Evolutionary conservation across 768 basidiomycete species (phyloP).

Genomic region (Auriscalpium vulgare): DNA sequence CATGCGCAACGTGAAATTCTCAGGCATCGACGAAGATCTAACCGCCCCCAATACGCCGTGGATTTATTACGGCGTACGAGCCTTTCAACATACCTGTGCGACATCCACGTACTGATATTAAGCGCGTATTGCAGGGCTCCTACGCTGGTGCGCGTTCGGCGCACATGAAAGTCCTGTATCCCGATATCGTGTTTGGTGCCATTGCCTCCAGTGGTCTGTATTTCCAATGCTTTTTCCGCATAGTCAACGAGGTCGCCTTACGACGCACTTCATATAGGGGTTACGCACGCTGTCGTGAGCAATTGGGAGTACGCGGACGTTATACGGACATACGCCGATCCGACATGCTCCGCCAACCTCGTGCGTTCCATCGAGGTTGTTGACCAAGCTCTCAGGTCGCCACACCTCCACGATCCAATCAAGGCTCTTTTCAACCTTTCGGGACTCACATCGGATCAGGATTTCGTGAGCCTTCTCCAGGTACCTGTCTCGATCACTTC

Average conservation of each 20-base stretch:
- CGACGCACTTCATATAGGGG: slow-evolving; percentile 36
- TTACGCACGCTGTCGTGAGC: slow-evolving; percentile 74
- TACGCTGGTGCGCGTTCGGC: slow-evolving; percentile 85
- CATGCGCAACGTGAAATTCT: slow-evolving; percentile 72
- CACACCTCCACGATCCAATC: slow-evolving; percentile 39
- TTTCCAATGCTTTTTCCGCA: not conserved
- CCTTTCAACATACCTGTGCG: not conserved
- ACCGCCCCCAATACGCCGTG: slow-evolving; percentile 71
- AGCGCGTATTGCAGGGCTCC: not conserved
- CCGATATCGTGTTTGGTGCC: slow-evolving; percentile 80
- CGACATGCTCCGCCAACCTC: slow-evolving; percentile 53
- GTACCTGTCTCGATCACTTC: slow-evolving; percentile 25
- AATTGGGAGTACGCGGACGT: slow-evolving; percentile 91
- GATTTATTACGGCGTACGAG: slow-evolving; percentile 87
- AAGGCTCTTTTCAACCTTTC: slow-evolving; percentile 75
- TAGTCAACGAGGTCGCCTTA: too few relatives aligned
- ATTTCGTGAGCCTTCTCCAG: slow-evolving; percentile 66
- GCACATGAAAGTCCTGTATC: slow-evolving; percentile 83
- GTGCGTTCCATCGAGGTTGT: slow-evolving; percentile 51
- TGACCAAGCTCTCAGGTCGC: slow-evolving; percentile 49
- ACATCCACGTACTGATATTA: not conserved
- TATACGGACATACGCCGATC: slow-evolving; percentile 61
- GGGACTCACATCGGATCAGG: slow-evolving; percentile 60
- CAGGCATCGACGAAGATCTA: slow-evolving; percentile 60
- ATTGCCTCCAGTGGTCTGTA: slow-evolving; percentile 77